Percentiles rank a stretch among this genome's conserved stretches.
These are phyloP conservation scores for Penicillium sp. DNA, from an alignment of 2,329 filamentous ascomycete species.

Conservation along the genomic window DNA sequence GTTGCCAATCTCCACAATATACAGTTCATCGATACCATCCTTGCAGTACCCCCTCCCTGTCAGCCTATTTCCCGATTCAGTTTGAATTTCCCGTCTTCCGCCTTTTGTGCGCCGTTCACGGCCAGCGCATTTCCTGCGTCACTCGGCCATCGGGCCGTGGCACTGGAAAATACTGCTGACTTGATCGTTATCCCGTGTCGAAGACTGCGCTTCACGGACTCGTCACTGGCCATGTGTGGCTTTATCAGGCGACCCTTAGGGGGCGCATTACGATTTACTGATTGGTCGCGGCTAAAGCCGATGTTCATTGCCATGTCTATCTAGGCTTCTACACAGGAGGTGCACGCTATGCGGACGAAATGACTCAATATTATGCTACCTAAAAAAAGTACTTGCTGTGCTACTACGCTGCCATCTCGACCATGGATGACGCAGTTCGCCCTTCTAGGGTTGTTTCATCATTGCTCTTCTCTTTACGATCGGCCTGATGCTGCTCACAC, in stretches of 20 bases:
- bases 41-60: slow-evolving; percentile 9
- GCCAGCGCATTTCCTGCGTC: not conserved
- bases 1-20: slow-evolving; percentile 19
- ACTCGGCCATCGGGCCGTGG: not conserved
- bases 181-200: not conserved
- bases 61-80: slow-evolving; percentile 27
- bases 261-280: not conserved
- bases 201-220: not conserved
- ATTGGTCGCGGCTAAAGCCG: not conserved
- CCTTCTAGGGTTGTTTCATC: slow-evolving; percentile 10
- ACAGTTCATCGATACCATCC: slow-evolving; percentile 10
- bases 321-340: not conserved
- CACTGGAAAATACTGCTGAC: not conserved
- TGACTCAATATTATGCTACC: not conserved
- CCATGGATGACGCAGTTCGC: slow-evolving; percentile 3
- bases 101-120: not conserved
- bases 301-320: not conserved
- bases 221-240: not conserved
- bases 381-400: not conserved
- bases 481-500: slow-evolving; percentile 46
- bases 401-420: slow-evolving; percentile 22
- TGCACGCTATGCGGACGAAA: not conserved
- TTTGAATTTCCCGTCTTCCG: slow-evolving; percentile 26
- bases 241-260: not conserved
- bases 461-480: slow-evolving; percentile 26